These are phyloP conservation scores for Allium sativum DNA, from an alignment of 106 monocot species.

Conservation along the genomic window DNA sequence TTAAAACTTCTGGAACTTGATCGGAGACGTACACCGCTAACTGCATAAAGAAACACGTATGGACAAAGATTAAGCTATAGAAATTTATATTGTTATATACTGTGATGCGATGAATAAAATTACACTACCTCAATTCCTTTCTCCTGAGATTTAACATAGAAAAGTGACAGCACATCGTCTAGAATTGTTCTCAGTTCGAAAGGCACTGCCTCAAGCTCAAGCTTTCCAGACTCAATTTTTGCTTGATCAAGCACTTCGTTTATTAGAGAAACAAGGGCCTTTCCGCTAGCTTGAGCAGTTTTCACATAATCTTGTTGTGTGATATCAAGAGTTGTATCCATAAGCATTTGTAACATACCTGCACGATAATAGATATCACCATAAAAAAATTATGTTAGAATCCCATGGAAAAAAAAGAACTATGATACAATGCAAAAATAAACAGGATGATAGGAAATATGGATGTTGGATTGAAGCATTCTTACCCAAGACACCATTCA, in stretches of 20 bases:
- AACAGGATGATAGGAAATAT: too few species aligned
- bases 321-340: conserved; percentile 89
- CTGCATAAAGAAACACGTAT: conserved; percentile 14
- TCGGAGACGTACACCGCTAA: conserved; percentile 90
- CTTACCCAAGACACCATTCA: conserved; percentile 98
- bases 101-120: neutral
- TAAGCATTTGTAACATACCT: conserved; percentile 99
- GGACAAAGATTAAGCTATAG: conserved; percentile 3
- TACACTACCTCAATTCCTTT: conserved; percentile 86
- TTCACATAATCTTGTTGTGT: conserved; percentile 96
- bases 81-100: neutral
- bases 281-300: conserved; percentile 97
- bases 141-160: conserved; percentile 88
- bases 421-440: too few species aligned
- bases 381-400: too few species aligned
- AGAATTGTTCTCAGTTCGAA: conserved; percentile 77
- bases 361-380: neutral
- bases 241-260: conserved; percentile 98
- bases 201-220: conserved; percentile 89
- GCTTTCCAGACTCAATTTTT: conserved; percentile 98
- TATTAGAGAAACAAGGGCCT: conserved; percentile 90
- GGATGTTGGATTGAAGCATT: neutral
- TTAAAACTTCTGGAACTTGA: conserved; percentile 65
- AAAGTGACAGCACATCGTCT: conserved; percentile 89
- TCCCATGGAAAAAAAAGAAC: too few species aligned